Evolutionary conservation across 2,329 filamentous ascomycete species (phyloP), one percentile per base, ranked within the genome.

Genomic region (Lecanicillium sp.): DNA sequence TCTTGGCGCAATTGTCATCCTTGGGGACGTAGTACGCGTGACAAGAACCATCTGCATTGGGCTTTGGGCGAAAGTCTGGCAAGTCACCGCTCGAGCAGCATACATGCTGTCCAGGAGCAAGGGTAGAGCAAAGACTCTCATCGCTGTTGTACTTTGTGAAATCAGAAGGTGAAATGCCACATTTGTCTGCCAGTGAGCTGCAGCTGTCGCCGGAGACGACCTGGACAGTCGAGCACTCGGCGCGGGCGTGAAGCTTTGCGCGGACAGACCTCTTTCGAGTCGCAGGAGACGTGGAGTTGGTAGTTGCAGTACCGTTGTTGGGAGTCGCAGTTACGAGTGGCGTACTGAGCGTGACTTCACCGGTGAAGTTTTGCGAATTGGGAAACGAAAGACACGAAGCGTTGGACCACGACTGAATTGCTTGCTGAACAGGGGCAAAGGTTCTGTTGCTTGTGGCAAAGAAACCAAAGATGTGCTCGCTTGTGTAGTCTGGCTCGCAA

Each of bases 21-120:
- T 43, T 33, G 35, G 53, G 43, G 15, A 65, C 54, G 0, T 40
- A 47, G 42, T 65, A 59, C 4, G 50, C 47, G 3, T 39, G 45
- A 37, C 64, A 68, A 1, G 52, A 51, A 2, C 63, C 63, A 25
- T 67, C 56, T 3, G 46, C 35, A 22, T 49, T 44, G 2, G 57
- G 56, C 46, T 60, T 48, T 1, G 63, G 63, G 1, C 38, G 45
- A 19, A 53, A 39, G 35, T 60, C 53, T 0, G 62, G 62, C 1
- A 63, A 47, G 0, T 45, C 49, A 3, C 64, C 64, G 1, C 48
- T 25, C 8, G 52, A 54, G 41, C 62, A 66, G 48, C 63, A 67
- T 1, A 64, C 56, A 30, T 46, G 52, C 45, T 63, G 52, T 16
- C 52, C 54, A 0, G 51, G 47, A 5, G 39, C 38, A 1, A 71